Conservation (phyloP, 176 grass and related monocot species). For the Leersia perrieri region DNA sequence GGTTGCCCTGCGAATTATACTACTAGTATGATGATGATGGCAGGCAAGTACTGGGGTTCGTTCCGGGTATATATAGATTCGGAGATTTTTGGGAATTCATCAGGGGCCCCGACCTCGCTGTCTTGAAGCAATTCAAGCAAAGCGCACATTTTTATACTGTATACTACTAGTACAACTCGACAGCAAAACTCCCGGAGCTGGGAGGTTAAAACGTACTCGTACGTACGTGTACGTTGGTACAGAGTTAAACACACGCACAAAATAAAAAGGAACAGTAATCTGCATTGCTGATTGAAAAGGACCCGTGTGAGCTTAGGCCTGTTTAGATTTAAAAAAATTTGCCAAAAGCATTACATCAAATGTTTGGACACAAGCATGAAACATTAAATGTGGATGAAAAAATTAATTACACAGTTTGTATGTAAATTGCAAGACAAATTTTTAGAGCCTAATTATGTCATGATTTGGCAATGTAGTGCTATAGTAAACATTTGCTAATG, state of each 20-base stretch:
- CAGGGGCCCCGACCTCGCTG: not conserved
- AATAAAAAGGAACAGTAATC: not conserved
- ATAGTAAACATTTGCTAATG: no score
- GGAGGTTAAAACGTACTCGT: not conserved
- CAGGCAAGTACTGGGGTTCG: not conserved
- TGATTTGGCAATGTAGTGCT: no score
- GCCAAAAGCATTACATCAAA: no score
- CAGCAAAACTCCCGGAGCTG: not conserved
- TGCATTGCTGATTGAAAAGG: not conserved
- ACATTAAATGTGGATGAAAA: no score
- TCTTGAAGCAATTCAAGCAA: not conserved
- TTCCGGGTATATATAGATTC: slow-evolving; percentile 29
- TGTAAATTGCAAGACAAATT: no score
- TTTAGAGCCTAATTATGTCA: no score
- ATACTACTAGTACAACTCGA: no score
- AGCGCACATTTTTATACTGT: not conserved
- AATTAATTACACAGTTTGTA: no score
- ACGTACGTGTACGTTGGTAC: not conserved
- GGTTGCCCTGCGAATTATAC: not conserved
- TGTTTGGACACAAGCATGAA: no score
- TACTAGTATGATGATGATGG: no score
- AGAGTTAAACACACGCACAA: not conserved
- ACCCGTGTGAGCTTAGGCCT: not conserved
- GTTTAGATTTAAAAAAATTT: no score
- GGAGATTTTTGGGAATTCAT: not conserved